phyloP scores from a whole-genome alignment of 2,329 filamentous ascomycete species.

The Rosellinia necatrix region DNA sequence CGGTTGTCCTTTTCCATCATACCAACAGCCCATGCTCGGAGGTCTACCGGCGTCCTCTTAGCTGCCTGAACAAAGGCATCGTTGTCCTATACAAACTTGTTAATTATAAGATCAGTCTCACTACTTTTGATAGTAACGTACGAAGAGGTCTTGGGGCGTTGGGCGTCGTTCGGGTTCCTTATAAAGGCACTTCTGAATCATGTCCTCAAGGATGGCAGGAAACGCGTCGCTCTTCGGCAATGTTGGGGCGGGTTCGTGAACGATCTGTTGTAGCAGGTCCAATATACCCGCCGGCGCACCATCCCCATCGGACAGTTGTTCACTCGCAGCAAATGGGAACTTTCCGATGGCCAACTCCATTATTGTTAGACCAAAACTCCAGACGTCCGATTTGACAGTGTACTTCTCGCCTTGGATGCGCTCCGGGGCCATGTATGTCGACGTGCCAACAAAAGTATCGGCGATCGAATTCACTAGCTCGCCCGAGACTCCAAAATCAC shows the following conservation, averaged over 20 bases:
- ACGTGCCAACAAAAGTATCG: conserved; percentile 97
- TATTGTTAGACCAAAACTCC: conserved; percentile 93
- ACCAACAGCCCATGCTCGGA: conserved; percentile 90
- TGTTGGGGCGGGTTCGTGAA: conserved; percentile 90
- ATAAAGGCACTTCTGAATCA: conserved; percentile 93
- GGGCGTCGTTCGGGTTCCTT: conserved; percentile 89
- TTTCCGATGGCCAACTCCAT: conserved; percentile 98
- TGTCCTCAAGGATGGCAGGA: conserved; percentile 90
- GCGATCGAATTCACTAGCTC: conserved; percentile 98
- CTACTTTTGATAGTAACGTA: conserved; percentile 53
- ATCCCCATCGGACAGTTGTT: conserved; percentile 72
- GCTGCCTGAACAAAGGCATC: conserved; percentile 96
- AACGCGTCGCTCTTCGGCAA: conserved; percentile 98
- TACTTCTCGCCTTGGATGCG: conserved; percentile 96
- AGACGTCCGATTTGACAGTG: conserved; percentile 97
- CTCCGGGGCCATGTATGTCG: conserved; percentile 99
- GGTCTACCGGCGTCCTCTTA: conserved; percentile 92
- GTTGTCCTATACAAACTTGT: conserved; percentile 65
- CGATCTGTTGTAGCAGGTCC: conserved; percentile 94
- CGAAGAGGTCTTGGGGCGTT: conserved; percentile 90
- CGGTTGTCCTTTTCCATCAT: conserved; percentile 95
- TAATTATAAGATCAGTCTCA: conserved; percentile 30
- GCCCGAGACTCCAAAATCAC: conserved; percentile 98
- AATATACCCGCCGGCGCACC: conserved; percentile 91
- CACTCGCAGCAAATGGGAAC: conserved; percentile 86